Evolutionary conservation across 2,329 filamentous ascomycete species (phyloP), one percentile per base, ranked within the genome.

Genomic region (Xylariales sp.): DNA sequence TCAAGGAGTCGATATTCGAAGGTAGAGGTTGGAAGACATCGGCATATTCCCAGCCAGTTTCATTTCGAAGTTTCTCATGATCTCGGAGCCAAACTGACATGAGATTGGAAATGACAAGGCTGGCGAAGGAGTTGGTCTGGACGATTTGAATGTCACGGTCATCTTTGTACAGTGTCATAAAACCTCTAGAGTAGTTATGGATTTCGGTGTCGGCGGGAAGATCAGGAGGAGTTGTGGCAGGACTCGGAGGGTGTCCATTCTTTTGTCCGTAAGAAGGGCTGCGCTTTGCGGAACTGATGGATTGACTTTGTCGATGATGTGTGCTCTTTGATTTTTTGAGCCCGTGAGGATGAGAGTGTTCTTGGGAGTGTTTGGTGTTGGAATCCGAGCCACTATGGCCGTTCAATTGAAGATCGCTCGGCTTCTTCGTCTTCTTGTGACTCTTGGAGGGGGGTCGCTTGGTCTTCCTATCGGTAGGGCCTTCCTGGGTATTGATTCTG

Each of bases 371-470:
- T 54, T 74, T 79, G 34, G 64, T 53, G 34, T 54, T 74, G 39
- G 86, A 82, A 44, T 73, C 69, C 46, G 78, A 74, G 42, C 76
- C 70, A 31, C 71, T 68, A 38, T 78, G 80, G 38, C 85, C 85
- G 57, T 89, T 90, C 38, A 80, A 66, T 54, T 80, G 77, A 22
- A 82, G 61, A 31, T 82, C 80, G 20, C 64, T 66, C 8, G 89
- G 86, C 59, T 89, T 94, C 27, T 76, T 63, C 64, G 90, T 95
- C 71, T 94, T 96, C 71, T 90, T 95, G 58, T 89, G 85, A 59
- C 76, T 84, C 61, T 95, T 95, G 10, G 86, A 72, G 5, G 83
- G 76, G 7, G 83, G 79, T 46, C 89, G 79, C 63, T 90, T 86
- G 44, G 78, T 53, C 66, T 86, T 87, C 65, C 84, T 82, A 61